phyloP scores from a whole-genome alignment of 306 rosid species.

The Acmispon strigosus region DNA sequence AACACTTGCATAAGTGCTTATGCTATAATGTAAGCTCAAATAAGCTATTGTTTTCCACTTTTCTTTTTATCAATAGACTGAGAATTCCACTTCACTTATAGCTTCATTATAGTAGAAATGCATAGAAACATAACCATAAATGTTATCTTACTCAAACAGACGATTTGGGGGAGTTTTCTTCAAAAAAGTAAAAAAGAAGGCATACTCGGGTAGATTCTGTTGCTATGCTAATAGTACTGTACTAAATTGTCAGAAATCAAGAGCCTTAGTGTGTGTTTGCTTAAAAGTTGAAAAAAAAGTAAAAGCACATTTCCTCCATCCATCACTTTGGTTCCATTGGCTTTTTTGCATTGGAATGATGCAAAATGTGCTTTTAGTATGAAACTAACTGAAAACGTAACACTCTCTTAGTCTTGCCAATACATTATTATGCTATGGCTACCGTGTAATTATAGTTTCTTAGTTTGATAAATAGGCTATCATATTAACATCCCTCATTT shows the following conservation, averaged over 20 bases:
- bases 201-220: conserved; percentile 1
- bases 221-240: background rate
- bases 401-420: too few relatives aligned
- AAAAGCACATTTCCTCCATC: too few relatives aligned
- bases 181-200: background rate
- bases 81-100: background rate
- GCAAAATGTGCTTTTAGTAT: too few relatives aligned
- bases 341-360: too few relatives aligned
- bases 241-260: background rate
- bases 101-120: background rate
- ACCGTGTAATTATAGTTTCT: background rate
- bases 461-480: background rate
- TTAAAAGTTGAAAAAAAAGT: too few relatives aligned
- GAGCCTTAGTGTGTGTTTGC: background rate
- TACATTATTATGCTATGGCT: background rate
- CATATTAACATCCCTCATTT: background rate
- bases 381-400: too few relatives aligned
- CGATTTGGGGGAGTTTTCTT: background rate
- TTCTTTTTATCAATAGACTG: background rate
- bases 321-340: too few relatives aligned
- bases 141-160: background rate
- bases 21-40: too few relatives aligned
- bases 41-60: background rate
- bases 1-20: too few relatives aligned
- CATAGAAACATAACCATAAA: background rate